Evolutionary conservation across 2,329 filamentous ascomycete species (phyloP).

Genomic region (Clonostachys byssicola): DNA sequence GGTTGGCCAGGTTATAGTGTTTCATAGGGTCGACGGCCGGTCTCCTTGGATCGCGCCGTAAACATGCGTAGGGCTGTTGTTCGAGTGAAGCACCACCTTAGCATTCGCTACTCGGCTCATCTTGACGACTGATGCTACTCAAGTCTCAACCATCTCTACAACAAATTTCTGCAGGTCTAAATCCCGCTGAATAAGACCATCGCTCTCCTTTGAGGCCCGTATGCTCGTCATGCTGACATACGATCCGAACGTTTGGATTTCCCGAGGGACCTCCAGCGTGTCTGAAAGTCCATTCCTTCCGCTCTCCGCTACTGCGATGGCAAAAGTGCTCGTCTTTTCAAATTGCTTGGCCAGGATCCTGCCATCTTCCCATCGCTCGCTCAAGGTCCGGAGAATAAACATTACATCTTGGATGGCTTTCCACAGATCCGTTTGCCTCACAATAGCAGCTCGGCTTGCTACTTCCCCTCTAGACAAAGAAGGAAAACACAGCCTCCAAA

Average conservation of each 20-base stretch:
- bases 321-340: constrained; percentile 7
- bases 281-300: not conserved
- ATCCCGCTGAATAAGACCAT: too few species aligned
- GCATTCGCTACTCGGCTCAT: too few species aligned
- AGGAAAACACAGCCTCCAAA: constrained; percentile 7
- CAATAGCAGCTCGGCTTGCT: not conserved
- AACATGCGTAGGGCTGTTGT: too few species aligned
- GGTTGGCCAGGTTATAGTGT: too few species aligned
- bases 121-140: too few species aligned
- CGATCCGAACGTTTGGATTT: constrained; percentile 7
- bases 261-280: constrained; percentile 4
- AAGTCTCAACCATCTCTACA: too few species aligned
- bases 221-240: constrained; percentile 13
- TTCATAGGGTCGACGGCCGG: too few species aligned
- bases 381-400: constrained; percentile 11
- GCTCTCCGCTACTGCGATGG: constrained; percentile 7
- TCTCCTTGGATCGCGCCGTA: too few species aligned
- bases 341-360: constrained; percentile 8
- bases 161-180: too few species aligned
- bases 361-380: constrained; percentile 15
- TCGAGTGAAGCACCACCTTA: too few species aligned
- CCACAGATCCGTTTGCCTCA: constrained; percentile 10
- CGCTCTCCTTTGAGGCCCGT: constrained; percentile 1
- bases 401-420: constrained; percentile 12
- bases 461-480: too few species aligned